phyloP scores from a whole-genome alignment of 2,329 filamentous ascomycete species.

The Aulographum hederae region DNA sequence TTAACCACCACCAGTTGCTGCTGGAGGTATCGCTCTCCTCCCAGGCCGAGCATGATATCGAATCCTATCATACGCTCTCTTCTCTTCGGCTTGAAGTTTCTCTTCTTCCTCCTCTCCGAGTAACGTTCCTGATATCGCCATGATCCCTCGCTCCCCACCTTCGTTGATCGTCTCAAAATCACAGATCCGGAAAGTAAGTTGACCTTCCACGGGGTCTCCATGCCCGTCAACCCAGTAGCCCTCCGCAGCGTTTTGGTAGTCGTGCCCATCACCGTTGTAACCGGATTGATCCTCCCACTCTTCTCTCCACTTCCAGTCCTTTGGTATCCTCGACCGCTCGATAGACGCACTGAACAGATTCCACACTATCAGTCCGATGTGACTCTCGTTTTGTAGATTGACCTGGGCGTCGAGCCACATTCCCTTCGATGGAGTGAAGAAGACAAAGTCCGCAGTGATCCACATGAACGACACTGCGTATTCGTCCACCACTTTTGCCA shows the following conservation, averaged over 20 bases:
- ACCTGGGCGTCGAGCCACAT: conserved; percentile 63
- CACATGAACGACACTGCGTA: conserved; percentile 76
- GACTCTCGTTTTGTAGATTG: conserved; percentile 74
- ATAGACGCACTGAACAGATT: conserved; percentile 87
- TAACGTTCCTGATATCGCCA: conserved; percentile 46
- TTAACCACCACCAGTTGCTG: too few species aligned
- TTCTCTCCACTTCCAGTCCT: conserved; percentile 63
- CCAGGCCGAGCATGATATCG: too few species aligned
- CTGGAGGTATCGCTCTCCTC: too few species aligned
- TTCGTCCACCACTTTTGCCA: conserved; percentile 45
- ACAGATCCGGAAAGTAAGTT: conserved; percentile 59
- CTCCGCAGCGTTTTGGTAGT: conserved; percentile 24
- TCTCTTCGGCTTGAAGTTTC: conserved; percentile 35
- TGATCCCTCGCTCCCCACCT: conserved; percentile 41
- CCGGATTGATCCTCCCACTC: too few species aligned
- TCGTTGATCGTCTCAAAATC: conserved; percentile 65
- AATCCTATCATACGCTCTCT: too few species aligned
- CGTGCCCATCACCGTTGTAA: conserved; percentile 15
- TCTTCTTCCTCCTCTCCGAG: conserved; percentile 49
- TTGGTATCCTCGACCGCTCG: conserved; percentile 55
- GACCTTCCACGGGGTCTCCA: conserved; percentile 51
- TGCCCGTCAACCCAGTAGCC: conserved; percentile 61
- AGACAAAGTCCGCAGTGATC: conserved; percentile 70
- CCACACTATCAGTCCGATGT: conserved; percentile 76
- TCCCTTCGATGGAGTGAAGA: conserved; percentile 61